Conservation (phyloP, 352 stramenopile species). For the Phytopythium vexans region DNA sequence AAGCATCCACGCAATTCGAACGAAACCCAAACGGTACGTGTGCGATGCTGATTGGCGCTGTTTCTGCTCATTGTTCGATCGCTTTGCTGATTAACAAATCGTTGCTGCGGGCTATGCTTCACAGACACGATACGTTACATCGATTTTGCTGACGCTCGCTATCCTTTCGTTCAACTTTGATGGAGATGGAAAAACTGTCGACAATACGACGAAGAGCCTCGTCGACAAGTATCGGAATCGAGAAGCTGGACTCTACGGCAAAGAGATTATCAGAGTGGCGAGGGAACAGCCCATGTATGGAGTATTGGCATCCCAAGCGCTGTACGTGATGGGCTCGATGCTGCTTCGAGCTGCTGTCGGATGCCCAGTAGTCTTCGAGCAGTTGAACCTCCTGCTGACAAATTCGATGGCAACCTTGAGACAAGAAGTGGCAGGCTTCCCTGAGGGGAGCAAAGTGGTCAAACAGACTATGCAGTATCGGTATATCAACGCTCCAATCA, state of each 20-base stretch:
- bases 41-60: too few relatives aligned
- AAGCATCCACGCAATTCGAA: too few relatives aligned
- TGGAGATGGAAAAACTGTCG: constrained; percentile 20
- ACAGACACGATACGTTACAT: too few relatives aligned
- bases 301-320: constrained; percentile 33
- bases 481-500: not conserved
- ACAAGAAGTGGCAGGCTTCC: constrained; percentile 2
- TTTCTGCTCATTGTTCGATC: too few relatives aligned
- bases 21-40: too few relatives aligned
- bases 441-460: constrained; percentile 7
- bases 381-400: constrained; percentile 39
- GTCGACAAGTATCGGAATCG: constrained; percentile 49
- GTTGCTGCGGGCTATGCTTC: too few relatives aligned
- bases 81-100: too few relatives aligned
- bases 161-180: constrained; percentile 26
- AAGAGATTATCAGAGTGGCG: constrained; percentile 50
- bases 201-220: constrained; percentile 9
- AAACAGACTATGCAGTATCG: constrained; percentile 4
- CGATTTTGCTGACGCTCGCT: constrained; percentile 29
- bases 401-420: constrained; percentile 15
- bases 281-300: constrained; percentile 18
- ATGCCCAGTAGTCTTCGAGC: constrained; percentile 45
- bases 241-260: constrained; percentile 75
- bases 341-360: constrained; percentile 46
- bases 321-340: constrained; percentile 41